phyloP scores from a whole-genome alignment of 768 basidiomycete species.

The Psilocybe sp. region DNA sequence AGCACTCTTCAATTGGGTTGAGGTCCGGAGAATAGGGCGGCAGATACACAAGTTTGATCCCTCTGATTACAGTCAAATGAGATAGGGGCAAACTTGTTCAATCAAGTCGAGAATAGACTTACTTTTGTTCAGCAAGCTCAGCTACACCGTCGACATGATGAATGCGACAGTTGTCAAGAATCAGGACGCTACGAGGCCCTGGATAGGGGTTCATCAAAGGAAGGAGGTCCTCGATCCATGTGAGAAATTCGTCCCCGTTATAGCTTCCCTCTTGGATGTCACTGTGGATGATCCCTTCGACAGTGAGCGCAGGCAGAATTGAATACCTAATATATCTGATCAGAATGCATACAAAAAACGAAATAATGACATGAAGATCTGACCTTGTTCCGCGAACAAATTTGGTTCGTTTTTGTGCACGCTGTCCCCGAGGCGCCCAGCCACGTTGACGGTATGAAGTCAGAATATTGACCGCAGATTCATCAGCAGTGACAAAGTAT shows the following conservation, averaged over 20 bases:
- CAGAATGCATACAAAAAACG: not conserved
- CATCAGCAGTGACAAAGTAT: conserved; percentile 29
- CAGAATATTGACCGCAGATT: conserved; percentile 23
- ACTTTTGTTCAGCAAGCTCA: conserved; percentile 8
- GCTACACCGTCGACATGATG: conserved; percentile 9
- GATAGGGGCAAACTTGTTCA: too few relatives aligned
- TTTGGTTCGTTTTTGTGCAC: conserved; percentile 19
- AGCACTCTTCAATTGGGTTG: conserved; percentile 32
- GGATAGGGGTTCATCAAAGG: conserved; percentile 36
- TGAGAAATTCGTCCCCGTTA: conserved; percentile 20
- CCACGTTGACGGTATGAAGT: conserved; percentile 24
- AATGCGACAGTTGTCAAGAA: conserved; percentile 19
- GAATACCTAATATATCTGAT: conserved; percentile 22
- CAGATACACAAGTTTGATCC: conserved; percentile 23
- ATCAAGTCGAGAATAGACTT: not conserved
- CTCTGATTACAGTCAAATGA: conserved; percentile 6
- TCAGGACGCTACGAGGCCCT: conserved; percentile 23
- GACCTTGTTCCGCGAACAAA: conserved; percentile 26
- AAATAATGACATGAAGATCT: not conserved
- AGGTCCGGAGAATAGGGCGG: conserved; percentile 36
- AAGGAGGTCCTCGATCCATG: conserved; percentile 31
- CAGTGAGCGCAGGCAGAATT: conserved; percentile 24
- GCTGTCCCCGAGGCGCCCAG: conserved; percentile 22
- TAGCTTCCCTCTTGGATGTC: conserved; percentile 27
- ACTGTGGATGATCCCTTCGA: conserved; percentile 23